Evolutionary conservation across 2,329 filamentous ascomycete genomes (phyloP).

Genomic region (Orbilia ellipsospora): DNA sequence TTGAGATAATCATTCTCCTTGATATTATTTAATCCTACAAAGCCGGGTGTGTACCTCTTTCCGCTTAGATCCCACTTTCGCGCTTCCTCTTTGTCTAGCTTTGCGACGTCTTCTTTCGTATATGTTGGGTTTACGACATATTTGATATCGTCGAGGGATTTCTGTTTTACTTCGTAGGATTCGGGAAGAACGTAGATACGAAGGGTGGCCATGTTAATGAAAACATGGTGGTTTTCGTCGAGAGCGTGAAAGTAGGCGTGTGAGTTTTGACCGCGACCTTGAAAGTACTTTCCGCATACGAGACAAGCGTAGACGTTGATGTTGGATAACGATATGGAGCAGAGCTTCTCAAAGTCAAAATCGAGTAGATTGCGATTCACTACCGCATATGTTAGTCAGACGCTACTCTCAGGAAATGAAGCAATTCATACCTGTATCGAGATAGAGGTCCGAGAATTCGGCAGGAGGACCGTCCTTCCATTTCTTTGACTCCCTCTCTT

Average conservation of each 20-base stretch:
- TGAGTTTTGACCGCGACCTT: conserved; percentile 90
- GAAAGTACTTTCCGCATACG: conserved; percentile 97
- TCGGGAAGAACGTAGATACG: conserved; percentile 93
- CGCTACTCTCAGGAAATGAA: not conserved
- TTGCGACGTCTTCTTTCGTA: conserved; percentile 79
- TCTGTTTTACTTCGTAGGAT: conserved; percentile 94
- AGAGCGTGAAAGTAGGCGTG: conserved; percentile 98
- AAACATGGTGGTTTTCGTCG: conserved; percentile 95
- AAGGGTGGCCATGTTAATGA: conserved; percentile 95
- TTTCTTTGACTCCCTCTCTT: conserved; percentile 60
- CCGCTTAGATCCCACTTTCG: conserved; percentile 80
- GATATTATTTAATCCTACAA: conserved; percentile 99
- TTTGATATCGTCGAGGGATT: conserved; percentile 96
- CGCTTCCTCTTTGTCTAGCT: conserved; percentile 74
- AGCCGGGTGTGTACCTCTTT: conserved; percentile 89
- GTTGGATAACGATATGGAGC: conserved; percentile 93
- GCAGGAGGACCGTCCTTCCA: conserved; percentile 67
- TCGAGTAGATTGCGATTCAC: conserved; percentile 80
- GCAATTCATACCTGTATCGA: conserved; percentile 80
- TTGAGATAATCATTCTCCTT: conserved; percentile 99
- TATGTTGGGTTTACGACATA: conserved; percentile 94
- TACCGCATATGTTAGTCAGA: conserved; percentile 29
- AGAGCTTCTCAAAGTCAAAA: conserved; percentile 99
- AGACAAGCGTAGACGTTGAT: conserved; percentile 99
- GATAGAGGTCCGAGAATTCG: conserved; percentile 94